These are phyloP conservation scores for Apiospora aurea DNA, from an alignment of 2,329 filamentous ascomycete species.

Conservation along the genomic window DNA sequence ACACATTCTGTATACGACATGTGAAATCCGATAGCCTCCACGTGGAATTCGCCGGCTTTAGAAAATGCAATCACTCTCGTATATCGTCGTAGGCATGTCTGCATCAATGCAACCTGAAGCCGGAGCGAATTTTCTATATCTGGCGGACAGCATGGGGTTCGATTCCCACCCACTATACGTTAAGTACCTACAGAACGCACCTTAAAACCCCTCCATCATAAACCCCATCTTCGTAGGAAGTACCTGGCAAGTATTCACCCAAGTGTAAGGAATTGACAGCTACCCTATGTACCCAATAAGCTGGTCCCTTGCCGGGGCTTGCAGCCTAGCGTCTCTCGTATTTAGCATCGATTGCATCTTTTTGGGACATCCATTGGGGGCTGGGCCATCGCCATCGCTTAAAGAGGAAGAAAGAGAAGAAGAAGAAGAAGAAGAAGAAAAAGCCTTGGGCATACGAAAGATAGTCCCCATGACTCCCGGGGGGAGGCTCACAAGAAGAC, in stretches of 20 bases:
- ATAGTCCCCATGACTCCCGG: background rate
- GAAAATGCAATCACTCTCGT: background rate
- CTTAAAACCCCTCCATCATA: too few relatives aligned
- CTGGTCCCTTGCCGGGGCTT: background rate
- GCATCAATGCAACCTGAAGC: background rate
- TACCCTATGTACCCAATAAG: background rate
- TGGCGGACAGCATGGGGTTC: background rate
- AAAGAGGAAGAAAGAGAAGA: background rate
- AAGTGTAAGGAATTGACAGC: conserved; percentile 1
- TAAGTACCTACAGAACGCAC: background rate
- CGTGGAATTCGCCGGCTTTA: background rate
- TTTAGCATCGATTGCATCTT: background rate
- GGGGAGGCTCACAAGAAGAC: background rate
- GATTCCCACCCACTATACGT: background rate
- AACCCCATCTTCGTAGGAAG: background rate
- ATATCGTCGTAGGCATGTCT: background rate
- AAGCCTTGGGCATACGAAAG: background rate
- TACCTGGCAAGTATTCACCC: background rate
- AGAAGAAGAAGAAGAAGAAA: background rate
- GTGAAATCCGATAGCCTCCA: too few relatives aligned
- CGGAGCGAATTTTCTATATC: background rate
- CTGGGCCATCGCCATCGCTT: background rate
- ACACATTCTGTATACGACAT: background rate
- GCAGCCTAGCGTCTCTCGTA: conserved; percentile 14
- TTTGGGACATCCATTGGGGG: background rate